Evolutionary conservation across 2,329 filamentous ascomycete genomes (phyloP).

Genomic region (Calonectria fujianensis): DNA sequence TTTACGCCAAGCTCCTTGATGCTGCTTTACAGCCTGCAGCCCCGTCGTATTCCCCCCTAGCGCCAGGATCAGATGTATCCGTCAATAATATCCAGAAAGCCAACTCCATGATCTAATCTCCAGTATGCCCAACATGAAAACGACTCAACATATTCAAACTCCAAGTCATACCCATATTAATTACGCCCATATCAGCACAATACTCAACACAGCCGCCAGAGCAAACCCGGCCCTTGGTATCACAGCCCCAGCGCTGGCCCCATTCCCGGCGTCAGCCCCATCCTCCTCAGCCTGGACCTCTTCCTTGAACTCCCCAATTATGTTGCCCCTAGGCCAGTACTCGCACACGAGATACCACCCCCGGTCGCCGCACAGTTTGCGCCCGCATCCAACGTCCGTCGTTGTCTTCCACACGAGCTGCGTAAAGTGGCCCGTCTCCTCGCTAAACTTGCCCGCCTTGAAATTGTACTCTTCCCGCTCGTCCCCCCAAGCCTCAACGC

Average conservation of each 20-base stretch:
- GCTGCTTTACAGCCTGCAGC: background rate
- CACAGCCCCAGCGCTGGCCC: background rate
- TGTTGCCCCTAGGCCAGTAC: slow-evolving; percentile 81
- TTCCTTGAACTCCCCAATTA: slow-evolving; percentile 70
- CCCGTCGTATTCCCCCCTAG: background rate
- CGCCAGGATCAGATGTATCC: background rate
- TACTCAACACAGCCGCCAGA: slow-evolving; percentile 44
- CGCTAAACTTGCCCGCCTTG: slow-evolving; percentile 71
- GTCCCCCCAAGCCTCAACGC: slow-evolving; percentile 80
- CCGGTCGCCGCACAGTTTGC: slow-evolving; percentile 63
- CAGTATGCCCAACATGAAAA: background rate
- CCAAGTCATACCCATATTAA: background rate
- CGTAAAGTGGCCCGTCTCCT: slow-evolving; percentile 81
- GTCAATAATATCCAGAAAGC: slow-evolving; percentile 7
- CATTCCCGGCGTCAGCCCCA: background rate
- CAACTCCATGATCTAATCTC: background rate
- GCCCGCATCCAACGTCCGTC: slow-evolving; percentile 74
- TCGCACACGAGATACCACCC: slow-evolving; percentile 83
- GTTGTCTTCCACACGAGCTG: slow-evolving; percentile 83
- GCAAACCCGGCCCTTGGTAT: slow-evolving; percentile 43
- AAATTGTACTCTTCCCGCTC: slow-evolving; percentile 75
- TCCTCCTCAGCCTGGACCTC: slow-evolving; percentile 55
- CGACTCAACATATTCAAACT: background rate
- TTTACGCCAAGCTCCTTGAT: background rate
- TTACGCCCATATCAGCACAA: slow-evolving; percentile 43